These are phyloP conservation scores for Blastobotrys malaysiensis DNA, from an alignment of 1,139 yeast genomes.

Conservation along the genomic window DNA sequence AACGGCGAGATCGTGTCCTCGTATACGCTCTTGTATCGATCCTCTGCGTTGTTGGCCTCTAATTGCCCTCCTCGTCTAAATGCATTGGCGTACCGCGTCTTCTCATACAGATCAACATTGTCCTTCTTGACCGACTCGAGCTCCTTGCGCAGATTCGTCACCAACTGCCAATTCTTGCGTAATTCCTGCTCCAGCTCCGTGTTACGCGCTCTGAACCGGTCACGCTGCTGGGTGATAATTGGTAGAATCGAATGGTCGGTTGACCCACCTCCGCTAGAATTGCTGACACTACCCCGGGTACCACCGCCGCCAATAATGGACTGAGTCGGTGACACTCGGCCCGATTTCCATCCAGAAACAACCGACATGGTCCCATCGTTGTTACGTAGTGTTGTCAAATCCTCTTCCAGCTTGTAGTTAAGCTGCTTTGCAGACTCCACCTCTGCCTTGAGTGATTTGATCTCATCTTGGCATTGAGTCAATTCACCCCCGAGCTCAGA, in stretches of 20 bases:
- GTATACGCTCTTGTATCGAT: slow-evolving; percentile 56
- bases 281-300: slow-evolving; percentile 9
- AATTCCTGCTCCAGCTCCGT: slow-evolving; percentile 79
- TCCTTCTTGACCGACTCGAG: slow-evolving; percentile 61
- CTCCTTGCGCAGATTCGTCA: slow-evolving; percentile 60
- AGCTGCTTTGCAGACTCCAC: slow-evolving; percentile 37
- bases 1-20: slow-evolving; percentile 80
- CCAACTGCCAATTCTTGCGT: slow-evolving; percentile 50
- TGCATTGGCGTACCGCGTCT: slow-evolving; percentile 65
- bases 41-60: slow-evolving; percentile 43
- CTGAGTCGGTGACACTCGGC: slow-evolving; percentile 39
- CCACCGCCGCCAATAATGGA: slow-evolving; percentile 30
- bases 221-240: slow-evolving; percentile 90
- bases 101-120: slow-evolving; percentile 73
- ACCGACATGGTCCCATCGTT: slow-evolving; percentile 46
- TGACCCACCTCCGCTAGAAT: slow-evolving; percentile 8
- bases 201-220: slow-evolving; percentile 76
- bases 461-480: slow-evolving; percentile 36
- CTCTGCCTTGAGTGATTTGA: slow-evolving; percentile 40
- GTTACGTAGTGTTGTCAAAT: slow-evolving; percentile 38
- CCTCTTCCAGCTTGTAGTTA: slow-evolving; percentile 65
- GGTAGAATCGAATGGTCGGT: slow-evolving; percentile 59
- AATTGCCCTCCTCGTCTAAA: slow-evolving; percentile 15
- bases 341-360: slow-evolving; percentile 33
- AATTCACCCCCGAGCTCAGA: slow-evolving; percentile 40